A percentile compares a stretch with the other conserved stretches of the same genome.
Conservation (phyloP, 306 rosid genomes). For the Carpinus fangiana region DNA sequence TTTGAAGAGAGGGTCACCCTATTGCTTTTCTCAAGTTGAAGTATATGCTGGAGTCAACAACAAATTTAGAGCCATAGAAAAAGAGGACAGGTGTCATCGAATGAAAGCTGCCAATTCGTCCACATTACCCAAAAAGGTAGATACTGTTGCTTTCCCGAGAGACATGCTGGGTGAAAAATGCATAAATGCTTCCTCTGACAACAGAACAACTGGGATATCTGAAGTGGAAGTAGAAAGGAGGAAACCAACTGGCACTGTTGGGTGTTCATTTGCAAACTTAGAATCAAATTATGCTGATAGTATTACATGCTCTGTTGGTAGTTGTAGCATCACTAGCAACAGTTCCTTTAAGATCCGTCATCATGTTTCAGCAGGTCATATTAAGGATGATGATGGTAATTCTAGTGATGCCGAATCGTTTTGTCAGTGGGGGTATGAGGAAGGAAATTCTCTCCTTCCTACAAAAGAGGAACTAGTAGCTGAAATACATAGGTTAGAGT, state of each 20-base stretch:
- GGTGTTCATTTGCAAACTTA: slow-evolving; percentile 46
- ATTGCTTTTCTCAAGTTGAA: slow-evolving; percentile 48
- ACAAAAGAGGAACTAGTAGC: slow-evolving; percentile 57
- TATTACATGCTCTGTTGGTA: slow-evolving; percentile 76
- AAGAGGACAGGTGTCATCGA: slow-evolving; percentile 48
- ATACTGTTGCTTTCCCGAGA: slow-evolving; percentile 50
- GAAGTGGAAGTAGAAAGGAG: slow-evolving; percentile 44
- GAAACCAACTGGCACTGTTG: slow-evolving; percentile 49
- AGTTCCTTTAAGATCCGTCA: slow-evolving; percentile 40
- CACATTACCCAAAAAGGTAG: slow-evolving; percentile 41
- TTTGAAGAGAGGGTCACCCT: slow-evolving; percentile 55
- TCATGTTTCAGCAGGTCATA: slow-evolving; percentile 54
- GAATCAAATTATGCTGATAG: slow-evolving; percentile 51
- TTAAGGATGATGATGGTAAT: slow-evolving; percentile 50
- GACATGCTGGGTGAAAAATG: slow-evolving; percentile 43
- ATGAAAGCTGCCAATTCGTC: slow-evolving; percentile 43
- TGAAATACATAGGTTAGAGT: slow-evolving; percentile 91
- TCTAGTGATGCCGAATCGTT: slow-evolving; percentile 68
- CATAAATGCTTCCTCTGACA: slow-evolving; percentile 41
- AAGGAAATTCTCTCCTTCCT: slow-evolving; percentile 46
- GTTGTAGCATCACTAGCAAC: slow-evolving; percentile 71
- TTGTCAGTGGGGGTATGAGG: slow-evolving; percentile 47
- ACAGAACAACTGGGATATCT: slow-evolving; percentile 36
- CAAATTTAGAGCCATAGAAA: slow-evolving; percentile 58
- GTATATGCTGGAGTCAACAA: slow-evolving; percentile 50